A percentile compares a stretch with the other conserved stretches of the same genome.
These are phyloP conservation scores for Salvia splendens DNA, from an alignment of 257 asterid genomes.

Conservation along the genomic window DNA sequence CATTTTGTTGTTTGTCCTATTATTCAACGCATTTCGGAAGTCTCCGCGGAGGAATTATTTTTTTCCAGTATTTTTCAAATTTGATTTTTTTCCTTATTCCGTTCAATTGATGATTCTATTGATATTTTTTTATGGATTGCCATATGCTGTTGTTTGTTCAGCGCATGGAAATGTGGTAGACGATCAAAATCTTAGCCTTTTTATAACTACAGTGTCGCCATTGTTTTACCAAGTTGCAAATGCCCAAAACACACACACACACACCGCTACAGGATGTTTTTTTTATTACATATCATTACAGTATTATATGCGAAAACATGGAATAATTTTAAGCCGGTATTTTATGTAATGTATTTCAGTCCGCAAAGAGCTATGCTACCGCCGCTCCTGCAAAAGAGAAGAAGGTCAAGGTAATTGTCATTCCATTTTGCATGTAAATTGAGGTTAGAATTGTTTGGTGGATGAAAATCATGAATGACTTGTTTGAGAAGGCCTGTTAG, in stretches of 20 bases:
- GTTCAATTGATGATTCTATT: neutral
- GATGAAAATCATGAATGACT: conserved; percentile 28
- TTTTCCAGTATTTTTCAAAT: neutral
- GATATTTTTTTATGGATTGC: neutral
- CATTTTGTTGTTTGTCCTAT: neutral
- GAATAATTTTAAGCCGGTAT: conserved; percentile 6
- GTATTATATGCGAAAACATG: neutral
- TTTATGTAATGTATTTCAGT: conserved; percentile 42
- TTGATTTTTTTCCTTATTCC: neutral
- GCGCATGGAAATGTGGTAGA: neutral
- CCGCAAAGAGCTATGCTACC: conserved; percentile 55
- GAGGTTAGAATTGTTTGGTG: conserved; percentile 5
- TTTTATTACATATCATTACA: neutral
- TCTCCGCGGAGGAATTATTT: neutral
- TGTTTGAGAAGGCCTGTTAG: neutral
- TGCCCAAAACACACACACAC: neutral
- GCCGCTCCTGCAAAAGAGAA: conserved; percentile 52
- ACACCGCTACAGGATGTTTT: neutral
- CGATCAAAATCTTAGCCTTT: neutral
- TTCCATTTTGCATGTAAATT: conserved; percentile 22
- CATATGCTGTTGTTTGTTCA: neutral
- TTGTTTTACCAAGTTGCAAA: neutral
- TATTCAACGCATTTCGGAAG: neutral
- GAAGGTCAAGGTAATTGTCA: conserved; percentile 59
- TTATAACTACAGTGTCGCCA: neutral